Evolutionary conservation across 2,329 filamentous ascomycete genomes (phyloP), one percentile per base, ranked within the genome.

Genomic region (Cordyceps javanica): DNA sequence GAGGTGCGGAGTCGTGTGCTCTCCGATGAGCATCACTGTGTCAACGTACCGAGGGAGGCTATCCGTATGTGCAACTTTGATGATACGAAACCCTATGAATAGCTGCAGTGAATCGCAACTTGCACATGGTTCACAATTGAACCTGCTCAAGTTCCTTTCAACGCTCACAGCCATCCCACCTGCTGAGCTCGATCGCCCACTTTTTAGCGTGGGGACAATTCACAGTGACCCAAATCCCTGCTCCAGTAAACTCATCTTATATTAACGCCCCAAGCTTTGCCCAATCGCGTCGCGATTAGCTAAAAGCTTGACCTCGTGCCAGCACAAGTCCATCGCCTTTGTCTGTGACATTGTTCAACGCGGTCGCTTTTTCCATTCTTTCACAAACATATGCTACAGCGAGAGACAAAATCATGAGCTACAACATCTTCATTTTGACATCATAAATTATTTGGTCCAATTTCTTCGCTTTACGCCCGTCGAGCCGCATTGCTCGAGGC

Each of bases 281-380:
- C 53, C 42, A 55, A 55, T 55, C 53, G 42, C 42, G 53, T 48
- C 53, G 53, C 53, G 53, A 55, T 25, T 55, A 41, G 53, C 32
- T 32, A 55, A 55, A 55, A 55, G 53, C 53, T 48, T 41, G 53
- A 48, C 52, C 9, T 16, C 13, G 23, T 30, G 14, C 23, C n/a
- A 28, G 10, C 13, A 19, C 16, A 41, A 39, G 23, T 5, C 16
- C 16, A 16, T 48, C 32, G 25, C 25, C 42, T 38, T 39, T 41
- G 41, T 28, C 44, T 44, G 28, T 39, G 42, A 55, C 19, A 9
- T 36, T 14, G 44, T 30, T 23, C 34, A 41, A 46, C 32, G 44
- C 32, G 44, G 10, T 55, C 25, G 32, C n/a, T 48, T 30, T 19
- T 26, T 36, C 14, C 23, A 11, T 28, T 30, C 25, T 25, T n/a